These are phyloP conservation scores for Talaromyces nanjingensis DNA, from an alignment of 495 filamentous ascomycete genomes.

Conservation along the genomic window DNA sequence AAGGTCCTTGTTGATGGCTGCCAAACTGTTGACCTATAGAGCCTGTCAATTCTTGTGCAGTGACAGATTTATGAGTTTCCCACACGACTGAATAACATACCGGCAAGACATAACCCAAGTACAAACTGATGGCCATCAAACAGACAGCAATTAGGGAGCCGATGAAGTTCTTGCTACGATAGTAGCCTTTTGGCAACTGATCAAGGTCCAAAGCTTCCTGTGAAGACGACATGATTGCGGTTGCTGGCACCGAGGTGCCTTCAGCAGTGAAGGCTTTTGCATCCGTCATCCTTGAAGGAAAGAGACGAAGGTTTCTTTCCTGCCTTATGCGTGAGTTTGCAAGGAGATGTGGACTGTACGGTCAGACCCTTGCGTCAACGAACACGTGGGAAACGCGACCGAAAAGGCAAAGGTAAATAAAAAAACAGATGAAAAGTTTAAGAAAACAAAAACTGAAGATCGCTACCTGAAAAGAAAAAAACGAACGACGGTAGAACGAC, in stretches of 20 bases:
- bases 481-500: not conserved
- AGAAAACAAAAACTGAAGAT: not conserved
- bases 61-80: not conserved
- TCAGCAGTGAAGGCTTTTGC: not conserved
- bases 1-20: slow-evolving; percentile 19
- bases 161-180: slow-evolving; percentile 17
- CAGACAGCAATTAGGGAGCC: slow-evolving; percentile 16
- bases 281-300: not conserved
- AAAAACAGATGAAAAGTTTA: not conserved
- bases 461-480: not conserved
- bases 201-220: slow-evolving; percentile 27
- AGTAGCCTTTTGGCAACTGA: slow-evolving; percentile 16
- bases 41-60: not conserved
- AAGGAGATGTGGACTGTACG: not conserved
- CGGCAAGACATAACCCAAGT: slow-evolving; percentile 18
- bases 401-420: not conserved
- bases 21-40: slow-evolving; percentile 11
- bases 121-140: slow-evolving; percentile 20
- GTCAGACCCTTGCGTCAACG: not conserved
- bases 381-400: not conserved
- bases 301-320: too few species aligned
- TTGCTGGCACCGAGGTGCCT: not conserved
- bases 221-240: not conserved
- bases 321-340: too few species aligned
- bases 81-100: not conserved